Conservation (phyloP, 192 early-diverging fungal genomes). For the Chytriomyces confervae region DNA sequence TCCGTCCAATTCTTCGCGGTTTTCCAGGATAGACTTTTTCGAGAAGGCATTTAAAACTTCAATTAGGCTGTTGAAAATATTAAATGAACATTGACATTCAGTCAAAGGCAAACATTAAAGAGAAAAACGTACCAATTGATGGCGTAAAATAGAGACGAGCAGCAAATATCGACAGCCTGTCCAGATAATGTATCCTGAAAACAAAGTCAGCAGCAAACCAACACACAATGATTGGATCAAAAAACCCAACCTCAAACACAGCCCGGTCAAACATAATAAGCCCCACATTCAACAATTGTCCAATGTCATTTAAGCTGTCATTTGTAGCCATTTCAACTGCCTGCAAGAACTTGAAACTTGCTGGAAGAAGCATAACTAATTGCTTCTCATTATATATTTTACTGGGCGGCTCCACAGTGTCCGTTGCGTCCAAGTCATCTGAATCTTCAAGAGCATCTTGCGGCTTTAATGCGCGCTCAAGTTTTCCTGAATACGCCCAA, state of each 20-base stretch:
- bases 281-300: slow-evolving; percentile 22
- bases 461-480: background rate
- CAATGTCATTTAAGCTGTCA: slow-evolving; percentile 13
- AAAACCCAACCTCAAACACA: background rate
- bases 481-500: slow-evolving; percentile 16
- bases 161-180: slow-evolving; percentile 18
- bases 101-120: background rate
- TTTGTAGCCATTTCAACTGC: background rate
- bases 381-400: slow-evolving; percentile 20
- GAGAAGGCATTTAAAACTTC: slow-evolving; percentile 29
- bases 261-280: slow-evolving; percentile 25
- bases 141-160: slow-evolving; percentile 26
- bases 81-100: too few species aligned
- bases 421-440: background rate
- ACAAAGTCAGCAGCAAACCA: background rate
- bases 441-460: background rate
- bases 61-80: background rate
- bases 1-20: background rate
- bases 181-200: background rate
- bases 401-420: background rate
- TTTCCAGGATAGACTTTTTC: slow-evolving; percentile 6
- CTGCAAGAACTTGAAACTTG: slow-evolving; percentile 31
- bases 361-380: slow-evolving; percentile 21
- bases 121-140: slow-evolving; percentile 29
- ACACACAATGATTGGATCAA: background rate